Conservation (phyloP, 805 yeast species). For the Lachancea fermentati region DNA sequence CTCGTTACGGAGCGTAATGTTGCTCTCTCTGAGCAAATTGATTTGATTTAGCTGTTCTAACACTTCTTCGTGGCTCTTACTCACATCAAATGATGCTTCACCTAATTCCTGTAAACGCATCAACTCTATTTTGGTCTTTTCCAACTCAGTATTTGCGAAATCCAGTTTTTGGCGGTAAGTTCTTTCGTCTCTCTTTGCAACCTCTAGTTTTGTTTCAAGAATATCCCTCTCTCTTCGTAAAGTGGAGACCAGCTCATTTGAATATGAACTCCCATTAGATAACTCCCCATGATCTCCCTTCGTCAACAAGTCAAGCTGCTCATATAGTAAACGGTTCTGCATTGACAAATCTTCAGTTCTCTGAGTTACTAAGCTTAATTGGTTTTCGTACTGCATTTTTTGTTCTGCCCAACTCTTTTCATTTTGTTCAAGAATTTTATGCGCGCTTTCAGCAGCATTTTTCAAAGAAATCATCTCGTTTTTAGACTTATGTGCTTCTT, state of each 20-base stretch:
- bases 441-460: constrained; percentile 29
- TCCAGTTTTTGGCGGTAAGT: constrained; percentile 47
- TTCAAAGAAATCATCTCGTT: constrained; percentile 23
- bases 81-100: constrained; percentile 11
- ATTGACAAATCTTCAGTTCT: constrained; percentile 51
- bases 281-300: constrained; percentile 14
- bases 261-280: constrained; percentile 25
- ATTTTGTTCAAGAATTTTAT: constrained; percentile 31
- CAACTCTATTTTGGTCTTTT: constrained; percentile 46
- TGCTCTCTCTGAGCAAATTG: constrained; percentile 62
- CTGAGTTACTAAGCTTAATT: constrained; percentile 39
- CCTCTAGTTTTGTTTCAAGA: constrained; percentile 52
- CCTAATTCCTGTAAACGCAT: constrained; percentile 27
- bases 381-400: constrained; percentile 39
- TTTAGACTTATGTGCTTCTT: constrained; percentile 31
- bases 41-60: constrained; percentile 53
- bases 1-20: constrained; percentile 55
- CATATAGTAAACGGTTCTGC: constrained; percentile 64
- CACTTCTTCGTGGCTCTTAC: constrained; percentile 40
- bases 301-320: constrained; percentile 51
- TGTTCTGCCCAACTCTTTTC: constrained; percentile 44
- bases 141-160: constrained; percentile 44
- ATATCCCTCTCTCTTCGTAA: constrained; percentile 74
- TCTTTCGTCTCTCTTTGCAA: constrained; percentile 47
- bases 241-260: constrained; percentile 51